Conservation (phyloP, 805 yeast genomes). For the Scheffersomyces ergatensis region DNA sequence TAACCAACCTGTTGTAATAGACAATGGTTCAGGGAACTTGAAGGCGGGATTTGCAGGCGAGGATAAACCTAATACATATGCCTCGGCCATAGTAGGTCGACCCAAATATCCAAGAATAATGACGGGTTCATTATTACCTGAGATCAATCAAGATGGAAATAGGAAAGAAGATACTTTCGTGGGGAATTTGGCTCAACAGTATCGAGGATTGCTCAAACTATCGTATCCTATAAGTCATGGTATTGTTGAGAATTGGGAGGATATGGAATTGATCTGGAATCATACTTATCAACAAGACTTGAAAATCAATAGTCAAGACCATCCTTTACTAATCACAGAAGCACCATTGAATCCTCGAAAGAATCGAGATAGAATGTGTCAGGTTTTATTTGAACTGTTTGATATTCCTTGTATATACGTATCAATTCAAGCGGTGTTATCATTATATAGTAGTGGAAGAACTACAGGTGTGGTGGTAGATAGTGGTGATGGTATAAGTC, state of each 20-base stretch:
- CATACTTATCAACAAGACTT: conserved; percentile 59
- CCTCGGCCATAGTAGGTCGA: conserved; percentile 69
- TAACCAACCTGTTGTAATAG: conserved; percentile 46
- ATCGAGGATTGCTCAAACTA: conserved; percentile 73
- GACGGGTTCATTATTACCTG: conserved; percentile 47
- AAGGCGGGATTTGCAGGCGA: conserved; percentile 95
- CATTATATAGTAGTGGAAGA: conserved; percentile 83
- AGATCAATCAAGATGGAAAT: conserved; percentile 34
- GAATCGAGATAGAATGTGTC: conserved; percentile 61
- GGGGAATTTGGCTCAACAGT: conserved; percentile 71
- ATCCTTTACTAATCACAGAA: conserved; percentile 84
- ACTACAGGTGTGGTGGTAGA: conserved; percentile 90
- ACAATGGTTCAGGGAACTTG: conserved; percentile 74
- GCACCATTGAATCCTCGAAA: conserved; percentile 76
- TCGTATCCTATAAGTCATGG: conserved; percentile 80
- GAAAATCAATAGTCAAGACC: conserved; percentile 66
- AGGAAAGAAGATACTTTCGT: conserved; percentile 63
- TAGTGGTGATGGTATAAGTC: conserved; percentile 91
- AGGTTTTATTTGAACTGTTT: conserved; percentile 68
- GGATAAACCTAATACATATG: conserved; percentile 67
- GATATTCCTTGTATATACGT: conserved; percentile 75
- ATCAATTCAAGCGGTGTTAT: conserved; percentile 72
- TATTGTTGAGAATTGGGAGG: conserved; percentile 80
- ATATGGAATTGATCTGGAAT: conserved; percentile 92
- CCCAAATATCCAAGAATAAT: conserved; percentile 82